A percentile compares a stretch with the other conserved stretches of the same genome.
These are phyloP conservation scores for Microbotryomycetes sp. DNA, from an alignment of 1,284 basidiomycete species.

Conservation along the genomic window DNA sequence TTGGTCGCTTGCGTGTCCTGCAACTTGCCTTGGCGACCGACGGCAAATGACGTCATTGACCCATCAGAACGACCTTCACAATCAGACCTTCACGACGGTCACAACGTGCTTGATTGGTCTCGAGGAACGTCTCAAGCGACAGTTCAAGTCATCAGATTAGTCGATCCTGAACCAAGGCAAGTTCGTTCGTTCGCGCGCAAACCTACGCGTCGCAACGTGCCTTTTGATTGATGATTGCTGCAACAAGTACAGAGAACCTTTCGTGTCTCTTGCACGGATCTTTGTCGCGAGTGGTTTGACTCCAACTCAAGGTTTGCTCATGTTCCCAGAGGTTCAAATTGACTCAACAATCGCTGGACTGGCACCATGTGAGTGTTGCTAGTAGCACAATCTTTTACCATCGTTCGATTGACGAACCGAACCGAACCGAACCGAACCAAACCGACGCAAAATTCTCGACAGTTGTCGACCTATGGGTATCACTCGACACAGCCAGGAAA, in stretches of 20 bases:
- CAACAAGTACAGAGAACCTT: conserved; percentile 17
- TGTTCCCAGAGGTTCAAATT: conserved; percentile 11
- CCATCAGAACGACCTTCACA: no score
- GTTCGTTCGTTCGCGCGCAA: background rate
- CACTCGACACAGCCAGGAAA: conserved; percentile 7
- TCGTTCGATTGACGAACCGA: no score
- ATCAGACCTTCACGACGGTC: background rate
- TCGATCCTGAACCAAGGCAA: conserved; percentile 29
- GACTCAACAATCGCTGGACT: conserved; percentile 18
- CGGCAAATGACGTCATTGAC: no score
- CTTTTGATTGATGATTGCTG: background rate
- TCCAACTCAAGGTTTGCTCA: conserved; percentile 21
- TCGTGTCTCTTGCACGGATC: conserved; percentile 20
- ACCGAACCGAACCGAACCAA: no score
- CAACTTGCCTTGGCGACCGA: background rate
- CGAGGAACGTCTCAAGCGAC: background rate
- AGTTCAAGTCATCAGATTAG: conserved; percentile 12
- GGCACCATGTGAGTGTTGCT: conserved; percentile 21
- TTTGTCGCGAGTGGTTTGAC: conserved; percentile 17
- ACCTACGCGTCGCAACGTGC: background rate
- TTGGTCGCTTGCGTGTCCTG: background rate
- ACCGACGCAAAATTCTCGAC: background rate
- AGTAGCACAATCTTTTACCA: no score
- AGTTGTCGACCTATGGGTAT: conserved; percentile 30
- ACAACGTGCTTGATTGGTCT: background rate